Evolutionary conservation across 345 rosid species (phyloP), one percentile per base, ranked within the genome.

Genomic region (Ailanthus altissimus): DNA sequence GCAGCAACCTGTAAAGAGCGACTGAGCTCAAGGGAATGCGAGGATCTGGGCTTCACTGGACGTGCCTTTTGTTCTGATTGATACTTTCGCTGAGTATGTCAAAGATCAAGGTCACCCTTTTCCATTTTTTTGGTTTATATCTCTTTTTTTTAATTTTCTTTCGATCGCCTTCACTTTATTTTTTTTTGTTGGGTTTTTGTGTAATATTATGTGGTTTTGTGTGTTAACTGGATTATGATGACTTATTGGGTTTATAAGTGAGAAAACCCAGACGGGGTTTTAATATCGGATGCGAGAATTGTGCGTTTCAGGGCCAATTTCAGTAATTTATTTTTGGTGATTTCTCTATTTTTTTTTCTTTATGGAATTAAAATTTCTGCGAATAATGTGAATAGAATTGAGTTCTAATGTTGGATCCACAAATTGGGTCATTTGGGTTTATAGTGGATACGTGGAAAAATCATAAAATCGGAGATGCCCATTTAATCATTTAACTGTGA

Each of bases 41-140:
- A 93, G 85, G 81, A 87, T 89, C 93, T 96, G 60, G 98, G 97
- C n/a, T 93, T 96, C 65, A 88, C 97, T 0, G 99, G 98, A 40
- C 92, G 92, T 68, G 99, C 99, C 72, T 94, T 96, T 68, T 96
- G 99, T 83, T 96, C 98, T 74, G 98, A 96, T 84, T 95, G 99
- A 84, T 78, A 83, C 98, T 36, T 86, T 93, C 43, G 82, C 93
- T 36, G 98, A 96, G 84, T 96, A 92, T 80, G 94, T 96, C 78
- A 96, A 93, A 86, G 87, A 93, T 72, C 86, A 89, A 90, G 99
- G 99, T 92, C 25, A 42, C 61, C 74, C 45, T 50, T 21, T 23
- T 69, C 70, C 46, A 43, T 26, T 32, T 75, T 18, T 75, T 18
- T 75, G 32, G 16, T 36, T 28, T 38, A 36, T 16, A 32, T 9